These are phyloP conservation scores for Pleurotus pulmonarius DNA, from an alignment of 768 basidiomycete genomes.

Conservation along the genomic window DNA sequence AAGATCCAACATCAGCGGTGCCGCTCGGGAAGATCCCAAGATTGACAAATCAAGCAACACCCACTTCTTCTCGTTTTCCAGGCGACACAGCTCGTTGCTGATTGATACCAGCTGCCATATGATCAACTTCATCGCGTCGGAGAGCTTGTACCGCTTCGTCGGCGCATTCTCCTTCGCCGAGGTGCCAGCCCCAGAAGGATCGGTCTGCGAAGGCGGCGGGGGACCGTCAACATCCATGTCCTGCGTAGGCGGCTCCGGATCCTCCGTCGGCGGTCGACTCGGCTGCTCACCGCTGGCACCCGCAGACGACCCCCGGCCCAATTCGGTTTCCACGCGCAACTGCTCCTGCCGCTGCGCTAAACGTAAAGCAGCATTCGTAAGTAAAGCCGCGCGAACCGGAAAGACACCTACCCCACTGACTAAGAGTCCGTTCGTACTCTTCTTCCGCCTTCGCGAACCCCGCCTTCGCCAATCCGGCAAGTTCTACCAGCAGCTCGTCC, in stretches of 20 bases:
- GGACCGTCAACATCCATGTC: conserved; percentile 33
- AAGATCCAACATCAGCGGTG: conserved; percentile 3
- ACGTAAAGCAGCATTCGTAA: background rate
- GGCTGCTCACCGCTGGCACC: conserved; percentile 15
- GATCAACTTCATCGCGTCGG: conserved; percentile 73
- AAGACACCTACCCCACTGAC: conserved; percentile 57
- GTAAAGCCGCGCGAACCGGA: background rate
- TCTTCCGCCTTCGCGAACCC: conserved; percentile 68
- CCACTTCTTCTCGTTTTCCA: conserved; percentile 65
- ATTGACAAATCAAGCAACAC: conserved; percentile 12
- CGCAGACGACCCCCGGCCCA: conserved; percentile 25
- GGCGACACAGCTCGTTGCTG: conserved; percentile 78
- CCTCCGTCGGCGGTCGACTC: conserved; percentile 42
- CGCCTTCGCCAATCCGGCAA: conserved; percentile 56
- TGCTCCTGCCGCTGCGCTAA: conserved; percentile 60
- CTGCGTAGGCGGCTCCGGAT: conserved; percentile 12
- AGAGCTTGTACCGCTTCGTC: conserved; percentile 72
- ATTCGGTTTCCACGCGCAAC: conserved; percentile 28
- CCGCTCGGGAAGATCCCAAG: background rate
- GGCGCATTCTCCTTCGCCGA: conserved; percentile 43
- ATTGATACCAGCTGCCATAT: conserved; percentile 80
- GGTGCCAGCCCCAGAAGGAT: conserved; percentile 13
- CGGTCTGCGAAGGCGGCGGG: conserved; percentile 6
- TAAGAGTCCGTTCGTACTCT: conserved; percentile 71
- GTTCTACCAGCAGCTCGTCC: conserved; percentile 60